phyloP scores from a whole-genome alignment of 495 filamentous ascomycete species.

The Xylaria scruposa region DNA sequence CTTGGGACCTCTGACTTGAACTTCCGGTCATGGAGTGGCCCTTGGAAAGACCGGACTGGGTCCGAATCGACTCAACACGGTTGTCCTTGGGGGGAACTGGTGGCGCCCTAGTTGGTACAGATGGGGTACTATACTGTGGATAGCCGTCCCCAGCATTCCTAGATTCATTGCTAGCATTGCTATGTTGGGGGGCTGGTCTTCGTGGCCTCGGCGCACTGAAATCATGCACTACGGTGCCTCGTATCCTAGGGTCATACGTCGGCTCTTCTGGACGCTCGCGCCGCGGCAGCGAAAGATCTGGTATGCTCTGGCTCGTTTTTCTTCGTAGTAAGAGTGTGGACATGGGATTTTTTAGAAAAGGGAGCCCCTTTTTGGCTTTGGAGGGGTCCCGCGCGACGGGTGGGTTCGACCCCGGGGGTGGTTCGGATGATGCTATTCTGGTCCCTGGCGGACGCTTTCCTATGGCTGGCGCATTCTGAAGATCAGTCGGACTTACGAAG shows the following conservation, averaged over 20 bases:
- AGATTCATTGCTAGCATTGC: slow-evolving; percentile 27
- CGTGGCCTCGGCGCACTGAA: slow-evolving; percentile 83
- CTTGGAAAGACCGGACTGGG: slow-evolving; percentile 44
- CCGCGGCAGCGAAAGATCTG: slow-evolving; percentile 59
- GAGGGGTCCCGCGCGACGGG: slow-evolving; percentile 63
- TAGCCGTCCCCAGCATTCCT: slow-evolving; percentile 25
- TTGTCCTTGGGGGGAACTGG: slow-evolving; percentile 50
- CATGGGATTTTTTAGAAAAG: slow-evolving; percentile 59
- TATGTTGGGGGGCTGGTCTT: slow-evolving; percentile 48
- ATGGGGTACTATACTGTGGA: slow-evolving; percentile 30
- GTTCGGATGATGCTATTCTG: slow-evolving; percentile 46
- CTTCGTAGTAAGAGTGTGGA: slow-evolving; percentile 51
- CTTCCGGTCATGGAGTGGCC: slow-evolving; percentile 33
- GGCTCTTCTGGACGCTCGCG: slow-evolving; percentile 36
- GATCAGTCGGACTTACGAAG: slow-evolving; percentile 48
- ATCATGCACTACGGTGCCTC: slow-evolving; percentile 85
- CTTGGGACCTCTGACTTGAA: slow-evolving; percentile 23
- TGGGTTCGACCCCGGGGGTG: slow-evolving; percentile 63
- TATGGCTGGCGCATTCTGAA: slow-evolving; percentile 39
- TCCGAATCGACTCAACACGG: slow-evolving; percentile 32
- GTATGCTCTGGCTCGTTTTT: slow-evolving; percentile 50
- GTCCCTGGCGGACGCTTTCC: slow-evolving; percentile 44
- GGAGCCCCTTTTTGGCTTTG: slow-evolving; percentile 57
- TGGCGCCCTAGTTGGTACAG: slow-evolving; percentile 31
- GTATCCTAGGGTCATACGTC: slow-evolving; percentile 80